A percentile compares a stretch with the other conserved stretches of the same genome.
Evolutionary conservation across 768 basidiomycete species (phyloP).

Genomic region (Gloeopeniophorella convolvens): DNA sequence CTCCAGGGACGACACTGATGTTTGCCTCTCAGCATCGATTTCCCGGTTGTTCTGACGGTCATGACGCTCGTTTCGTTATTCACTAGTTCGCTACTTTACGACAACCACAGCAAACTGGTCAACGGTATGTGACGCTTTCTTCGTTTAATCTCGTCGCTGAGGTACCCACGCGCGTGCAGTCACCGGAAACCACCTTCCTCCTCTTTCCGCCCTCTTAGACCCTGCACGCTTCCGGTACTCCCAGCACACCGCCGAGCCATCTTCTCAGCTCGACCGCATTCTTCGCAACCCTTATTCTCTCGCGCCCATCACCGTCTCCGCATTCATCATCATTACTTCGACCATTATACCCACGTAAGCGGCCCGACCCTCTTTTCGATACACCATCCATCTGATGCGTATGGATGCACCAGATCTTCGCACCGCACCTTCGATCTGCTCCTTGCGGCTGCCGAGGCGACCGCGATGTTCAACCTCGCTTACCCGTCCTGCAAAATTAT

Average conservation of each 20-base stretch:
- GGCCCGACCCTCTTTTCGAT: neutral
- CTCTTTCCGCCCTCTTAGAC: constrained; percentile 42
- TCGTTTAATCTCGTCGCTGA: neutral
- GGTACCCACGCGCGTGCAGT: constrained; percentile 31
- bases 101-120: constrained; percentile 60
- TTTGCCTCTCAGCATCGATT: constrained; percentile 45
- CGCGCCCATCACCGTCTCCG: constrained; percentile 53
- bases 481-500: constrained; percentile 80
- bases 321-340: constrained; percentile 48
- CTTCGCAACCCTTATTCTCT: constrained; percentile 72
- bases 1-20: constrained; percentile 24
- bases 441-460: constrained; percentile 70
- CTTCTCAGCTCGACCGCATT: constrained; percentile 16
- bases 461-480: constrained; percentile 75
- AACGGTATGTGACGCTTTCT: constrained; percentile 39
- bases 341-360: constrained; percentile 53
- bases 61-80: constrained; percentile 52
- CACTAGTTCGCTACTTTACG: constrained; percentile 49
- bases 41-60: constrained; percentile 52
- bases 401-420: constrained; percentile 32
- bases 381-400: neutral
- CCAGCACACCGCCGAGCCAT: constrained; percentile 16
- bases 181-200: constrained; percentile 57
- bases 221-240: constrained; percentile 34
- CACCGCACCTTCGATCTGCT: constrained; percentile 77